Conservation (phyloP, 352 stramenopile species). For the Phytophthora palmivora region DNA sequence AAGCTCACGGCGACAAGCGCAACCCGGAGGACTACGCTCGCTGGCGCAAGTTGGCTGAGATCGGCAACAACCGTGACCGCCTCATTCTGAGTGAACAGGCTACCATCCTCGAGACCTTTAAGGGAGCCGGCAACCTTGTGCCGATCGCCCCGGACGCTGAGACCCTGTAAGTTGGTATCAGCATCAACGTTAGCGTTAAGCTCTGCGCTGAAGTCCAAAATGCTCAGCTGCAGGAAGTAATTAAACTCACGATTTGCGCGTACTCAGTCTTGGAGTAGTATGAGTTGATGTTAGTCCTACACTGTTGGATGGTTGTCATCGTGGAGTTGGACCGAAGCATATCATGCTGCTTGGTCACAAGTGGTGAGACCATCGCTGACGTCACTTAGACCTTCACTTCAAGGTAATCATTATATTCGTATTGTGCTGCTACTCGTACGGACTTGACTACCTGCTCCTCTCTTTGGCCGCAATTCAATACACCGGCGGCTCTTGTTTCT, state of each 20-base stretch:
- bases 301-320: constrained; percentile 9
- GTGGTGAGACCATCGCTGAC: constrained; percentile 15
- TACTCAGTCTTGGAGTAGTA: too few species aligned
- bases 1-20: constrained; percentile 65
- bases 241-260: constrained; percentile 34
- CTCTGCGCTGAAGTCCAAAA: constrained; percentile 5
- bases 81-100: constrained; percentile 62
- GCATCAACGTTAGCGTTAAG: constrained; percentile 7
- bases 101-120: constrained; percentile 50
- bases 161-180: constrained; percentile 41
- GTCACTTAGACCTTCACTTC: constrained; percentile 18
- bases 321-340: neutral
- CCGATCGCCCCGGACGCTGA: constrained; percentile 53
- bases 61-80: constrained; percentile 54
- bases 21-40: constrained; percentile 59
- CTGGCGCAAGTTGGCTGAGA: constrained; percentile 59
- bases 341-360: constrained; percentile 10
- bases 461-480: constrained; percentile 9
- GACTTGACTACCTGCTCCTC: constrained; percentile 30
- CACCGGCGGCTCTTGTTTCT: constrained; percentile 16
- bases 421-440: constrained; percentile 35
- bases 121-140: constrained; percentile 51
- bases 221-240: constrained; percentile 23
- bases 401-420: constrained; percentile 35
- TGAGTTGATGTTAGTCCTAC: too few species aligned